Percentiles rank a stretch among this genome's conserved stretches.
Evolutionary conservation across 805 yeast species (phyloP).

Genomic region (Barnettozyma botsteinii): DNA sequence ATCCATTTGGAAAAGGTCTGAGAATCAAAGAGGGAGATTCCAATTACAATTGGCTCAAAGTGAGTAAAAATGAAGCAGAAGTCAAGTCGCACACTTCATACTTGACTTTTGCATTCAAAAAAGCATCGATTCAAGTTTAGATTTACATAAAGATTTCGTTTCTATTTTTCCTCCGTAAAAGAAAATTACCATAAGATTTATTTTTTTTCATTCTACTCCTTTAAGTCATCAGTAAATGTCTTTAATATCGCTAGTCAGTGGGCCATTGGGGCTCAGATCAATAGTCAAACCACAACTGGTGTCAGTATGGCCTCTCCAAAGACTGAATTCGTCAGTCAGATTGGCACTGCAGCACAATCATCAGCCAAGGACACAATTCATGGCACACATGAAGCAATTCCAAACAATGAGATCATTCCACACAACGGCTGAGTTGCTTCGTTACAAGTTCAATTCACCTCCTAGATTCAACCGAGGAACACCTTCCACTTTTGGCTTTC

Average conservation of each 20-base stretch:
- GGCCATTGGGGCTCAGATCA: not conserved
- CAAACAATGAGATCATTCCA: not conserved
- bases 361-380: not conserved
- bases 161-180: not conserved
- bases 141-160: not conserved
- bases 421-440: not conserved
- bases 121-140: conserved; percentile 13
- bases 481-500: conserved; percentile 8
- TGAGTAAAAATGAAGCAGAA: conserved; percentile 79
- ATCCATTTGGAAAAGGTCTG: conserved; percentile 90
- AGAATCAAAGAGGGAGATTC: conserved; percentile 86
- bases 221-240: not conserved
- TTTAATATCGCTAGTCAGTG: not conserved
- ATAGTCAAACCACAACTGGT: not conserved
- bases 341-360: not conserved
- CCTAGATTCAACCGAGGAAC: conserved; percentile 18
- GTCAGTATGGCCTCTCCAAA: not conserved
- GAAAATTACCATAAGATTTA: not conserved
- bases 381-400: not conserved
- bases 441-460: conserved; percentile 1
- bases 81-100: conserved; percentile 92
- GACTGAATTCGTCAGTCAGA: not conserved
- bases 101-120: conserved; percentile 75
- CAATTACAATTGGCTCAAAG: conserved; percentile 72
- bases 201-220: not conserved